Evolutionary conservation across 2,329 filamentous ascomycete genomes (phyloP).

Genomic region (Myriosclerotinia duriaeana): DNA sequence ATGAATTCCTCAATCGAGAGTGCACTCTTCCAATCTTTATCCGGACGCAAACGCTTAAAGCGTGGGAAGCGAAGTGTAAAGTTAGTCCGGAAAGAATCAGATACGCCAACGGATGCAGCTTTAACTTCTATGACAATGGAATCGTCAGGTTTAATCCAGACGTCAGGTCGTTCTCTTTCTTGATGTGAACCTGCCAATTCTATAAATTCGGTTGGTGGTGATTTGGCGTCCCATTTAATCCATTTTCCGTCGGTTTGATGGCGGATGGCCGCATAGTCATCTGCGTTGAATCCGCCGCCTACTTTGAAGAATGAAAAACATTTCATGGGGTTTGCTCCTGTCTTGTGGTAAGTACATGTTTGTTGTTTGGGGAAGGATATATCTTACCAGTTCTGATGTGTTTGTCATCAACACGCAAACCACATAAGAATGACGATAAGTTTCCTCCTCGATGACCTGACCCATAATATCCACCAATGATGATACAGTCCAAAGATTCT

Average conservation of each 20-base stretch:
- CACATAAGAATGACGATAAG: slow-evolving; percentile 87
- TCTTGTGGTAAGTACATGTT: background rate
- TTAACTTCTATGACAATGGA: slow-evolving; percentile 88
- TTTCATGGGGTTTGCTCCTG: slow-evolving; percentile 61
- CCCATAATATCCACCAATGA: slow-evolving; percentile 92
- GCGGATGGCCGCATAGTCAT: slow-evolving; percentile 80
- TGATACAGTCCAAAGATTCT: slow-evolving; percentile 83
- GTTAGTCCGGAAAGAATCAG: slow-evolving; percentile 74
- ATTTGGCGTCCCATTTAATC: slow-evolving; percentile 76
- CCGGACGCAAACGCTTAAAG: slow-evolving; percentile 77
- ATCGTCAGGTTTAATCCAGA: slow-evolving; percentile 89
- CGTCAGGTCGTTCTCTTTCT: slow-evolving; percentile 76
- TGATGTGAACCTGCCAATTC: slow-evolving; percentile 76
- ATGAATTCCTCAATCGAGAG: slow-evolving; percentile 77
- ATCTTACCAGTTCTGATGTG: slow-evolving; percentile 11
- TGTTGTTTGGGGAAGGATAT: background rate
- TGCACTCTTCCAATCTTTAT: slow-evolving; percentile 80
- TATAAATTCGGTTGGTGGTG: slow-evolving; percentile 74
- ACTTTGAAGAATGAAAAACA: slow-evolving; percentile 97
- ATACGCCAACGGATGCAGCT: slow-evolving; percentile 72
- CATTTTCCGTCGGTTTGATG: slow-evolving; percentile 90
- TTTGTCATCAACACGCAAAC: slow-evolving; percentile 64
- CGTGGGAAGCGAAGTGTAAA: slow-evolving; percentile 87
- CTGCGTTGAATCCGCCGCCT: slow-evolving; percentile 83
- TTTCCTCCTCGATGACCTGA: slow-evolving; percentile 79